Evolutionary conservation across 1,284 basidiomycete genomes (phyloP).

Genomic region (Wallemia mellicola): DNA sequence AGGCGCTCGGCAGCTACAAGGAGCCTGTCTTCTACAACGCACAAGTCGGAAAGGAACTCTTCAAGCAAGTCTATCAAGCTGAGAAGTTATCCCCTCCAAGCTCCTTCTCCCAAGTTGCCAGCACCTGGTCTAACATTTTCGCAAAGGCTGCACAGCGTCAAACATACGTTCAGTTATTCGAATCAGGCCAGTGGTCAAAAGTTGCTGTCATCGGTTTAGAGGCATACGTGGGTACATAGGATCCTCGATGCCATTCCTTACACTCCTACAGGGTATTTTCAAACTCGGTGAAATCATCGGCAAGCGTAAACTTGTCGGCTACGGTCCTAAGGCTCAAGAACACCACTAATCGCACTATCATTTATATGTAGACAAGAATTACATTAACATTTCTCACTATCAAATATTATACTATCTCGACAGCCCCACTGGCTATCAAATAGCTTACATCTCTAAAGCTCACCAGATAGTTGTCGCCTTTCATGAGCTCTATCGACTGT

Average conservation of each 20-base stretch:
- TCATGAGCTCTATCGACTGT: background rate
- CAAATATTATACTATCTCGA: background rate
- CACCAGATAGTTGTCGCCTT: background rate
- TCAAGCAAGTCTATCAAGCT: slow-evolving; percentile 67
- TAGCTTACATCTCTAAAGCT: background rate
- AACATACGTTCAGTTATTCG: slow-evolving; percentile 38
- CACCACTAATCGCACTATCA: background rate
- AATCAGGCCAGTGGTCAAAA: slow-evolving; percentile 45
- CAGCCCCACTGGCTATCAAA: background rate
- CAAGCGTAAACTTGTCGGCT: slow-evolving; percentile 51
- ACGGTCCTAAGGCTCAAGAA: slow-evolving; percentile 14
- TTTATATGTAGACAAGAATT: background rate
- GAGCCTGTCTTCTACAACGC: slow-evolving; percentile 58
- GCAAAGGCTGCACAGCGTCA: slow-evolving; percentile 29
- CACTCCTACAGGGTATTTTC: slow-evolving; percentile 24
- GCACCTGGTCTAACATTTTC: slow-evolving; percentile 46
- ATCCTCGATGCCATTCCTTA: slow-evolving; percentile 17
- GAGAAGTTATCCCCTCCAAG: slow-evolving; percentile 62
- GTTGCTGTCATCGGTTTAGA: slow-evolving; percentile 63
- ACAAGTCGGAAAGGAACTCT: slow-evolving; percentile 47
- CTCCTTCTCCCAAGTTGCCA: slow-evolving; percentile 28
- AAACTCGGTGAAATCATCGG: slow-evolving; percentile 76
- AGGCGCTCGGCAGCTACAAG: slow-evolving; percentile 22
- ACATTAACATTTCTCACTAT: background rate
- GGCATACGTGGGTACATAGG: slow-evolving; percentile 27